phyloP scores from a whole-genome alignment of 2,329 filamentous ascomycete genomes.

The Fusarium buxicola region DNA sequence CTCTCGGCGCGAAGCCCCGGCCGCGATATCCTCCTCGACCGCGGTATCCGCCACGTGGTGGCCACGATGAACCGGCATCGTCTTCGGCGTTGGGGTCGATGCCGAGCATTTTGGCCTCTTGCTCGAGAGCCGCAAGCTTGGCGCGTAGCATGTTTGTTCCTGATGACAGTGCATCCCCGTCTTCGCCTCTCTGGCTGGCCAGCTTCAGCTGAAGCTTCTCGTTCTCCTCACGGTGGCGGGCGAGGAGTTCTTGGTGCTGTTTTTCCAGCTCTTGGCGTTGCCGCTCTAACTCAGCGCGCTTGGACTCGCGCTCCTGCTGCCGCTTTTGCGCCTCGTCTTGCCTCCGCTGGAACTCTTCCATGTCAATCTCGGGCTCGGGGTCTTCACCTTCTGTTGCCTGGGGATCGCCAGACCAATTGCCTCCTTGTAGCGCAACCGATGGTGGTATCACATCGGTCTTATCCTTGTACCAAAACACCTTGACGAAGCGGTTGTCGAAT shows the following conservation, averaged over 20 bases:
- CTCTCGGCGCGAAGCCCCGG: constrained; percentile 48
- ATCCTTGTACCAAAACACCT: constrained; percentile 81
- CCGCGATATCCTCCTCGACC: constrained; percentile 46
- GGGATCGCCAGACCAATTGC: constrained; percentile 44
- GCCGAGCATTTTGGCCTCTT: constrained; percentile 76
- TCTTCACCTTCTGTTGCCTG: constrained; percentile 29
- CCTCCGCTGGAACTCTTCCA: constrained; percentile 74
- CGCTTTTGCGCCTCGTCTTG: constrained; percentile 79
- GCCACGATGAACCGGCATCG: constrained; percentile 49
- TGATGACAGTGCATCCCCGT: constrained; percentile 49
- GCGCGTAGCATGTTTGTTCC: constrained; percentile 75
- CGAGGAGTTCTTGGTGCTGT: constrained; percentile 70
- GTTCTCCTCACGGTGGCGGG: constrained; percentile 73
- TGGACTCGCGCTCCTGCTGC: constrained; percentile 73
- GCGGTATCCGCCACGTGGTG: constrained; percentile 47
- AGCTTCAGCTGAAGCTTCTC: constrained; percentile 71
- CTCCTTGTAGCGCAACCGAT: constrained; percentile 39
- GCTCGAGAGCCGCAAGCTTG: constrained; percentile 78
- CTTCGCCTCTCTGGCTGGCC: constrained; percentile 48
- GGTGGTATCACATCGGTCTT: constrained; percentile 53
- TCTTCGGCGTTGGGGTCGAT: constrained; percentile 68
- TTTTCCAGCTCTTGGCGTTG: constrained; percentile 73
- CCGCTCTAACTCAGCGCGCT: constrained; percentile 71
- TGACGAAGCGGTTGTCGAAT: constrained; percentile 88
- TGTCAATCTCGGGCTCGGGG: constrained; percentile 69